Base-by-base conservation (phyloP, 176 grass and related monocot species). In the Pontederia paniculata region DNA sequence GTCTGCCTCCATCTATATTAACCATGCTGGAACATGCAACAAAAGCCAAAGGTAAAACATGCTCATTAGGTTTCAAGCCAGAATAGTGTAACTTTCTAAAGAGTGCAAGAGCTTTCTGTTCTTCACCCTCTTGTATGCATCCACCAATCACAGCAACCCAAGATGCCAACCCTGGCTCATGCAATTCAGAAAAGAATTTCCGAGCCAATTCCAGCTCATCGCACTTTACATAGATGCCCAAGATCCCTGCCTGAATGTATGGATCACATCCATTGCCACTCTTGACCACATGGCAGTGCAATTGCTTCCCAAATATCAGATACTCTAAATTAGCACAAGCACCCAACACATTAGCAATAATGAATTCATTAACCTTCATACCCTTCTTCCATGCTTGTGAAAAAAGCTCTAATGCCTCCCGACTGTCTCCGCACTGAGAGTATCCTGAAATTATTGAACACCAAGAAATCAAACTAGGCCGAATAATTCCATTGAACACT, bases 371-470 rank as follows among this genome's bases (percentile, higher is more conserved):
- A 42, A 66, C 48, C n/a, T 42, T 15, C 14, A 66, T 48, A 28
- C 63, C 63, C 17, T 66, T 17, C 18, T 41, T 37, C 47, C 47
- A 41, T 66, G 48, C 63, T 9, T 23, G 23, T 25, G 17, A 41
- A 14, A 66, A 37, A 51, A 66, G 11, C 25, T 46, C 12, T 8
- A 66, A 66, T 51, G 63, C 63, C 21, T 53, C 49, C 50, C 21
- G 28, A 67, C 17, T 64, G 23, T 64, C 45, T 17, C 61, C 61
- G 11, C 61, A 64, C 8, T 64, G 61, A n/a, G 23, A 17, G 21
- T 64, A 64, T 44, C 61, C 61, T 16, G 45, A 64, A 64, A 64
- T 20, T 15, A 64, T 64, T 5, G 61, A 64, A 15, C 61, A 44
- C 61, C 61, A 64, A 25, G 45, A 64, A 49, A 49, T 44, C 61